These are phyloP conservation scores for Eudorina sp. DNA, from an alignment of 139 green algal genomes.

Conservation along the genomic window DNA sequence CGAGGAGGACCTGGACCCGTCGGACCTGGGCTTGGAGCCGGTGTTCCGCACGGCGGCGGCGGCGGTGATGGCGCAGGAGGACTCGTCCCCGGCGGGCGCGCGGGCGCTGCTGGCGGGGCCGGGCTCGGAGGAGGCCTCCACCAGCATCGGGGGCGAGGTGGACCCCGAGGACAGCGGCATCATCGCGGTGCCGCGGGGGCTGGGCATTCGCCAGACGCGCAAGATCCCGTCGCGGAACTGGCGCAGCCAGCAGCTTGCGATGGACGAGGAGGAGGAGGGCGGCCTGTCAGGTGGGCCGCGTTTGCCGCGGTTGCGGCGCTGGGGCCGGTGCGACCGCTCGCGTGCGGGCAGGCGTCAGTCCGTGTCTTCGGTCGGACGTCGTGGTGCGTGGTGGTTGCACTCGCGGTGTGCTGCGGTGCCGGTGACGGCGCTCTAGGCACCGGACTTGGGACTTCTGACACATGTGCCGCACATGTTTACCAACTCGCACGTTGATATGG, in stretches of 20 bases:
- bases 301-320: not conserved
- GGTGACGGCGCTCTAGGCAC: too few species aligned
- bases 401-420: too few species aligned
- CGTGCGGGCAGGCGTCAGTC: too few species aligned
- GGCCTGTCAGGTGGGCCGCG: not conserved
- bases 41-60: not conserved
- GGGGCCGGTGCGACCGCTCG: too few species aligned
- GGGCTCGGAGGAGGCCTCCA: not conserved
- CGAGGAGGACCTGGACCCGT: slow-evolving; percentile 11
- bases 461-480: too few species aligned
- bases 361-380: too few species aligned
- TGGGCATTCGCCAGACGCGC: slow-evolving; percentile 36
- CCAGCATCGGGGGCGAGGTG: not conserved
- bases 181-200: slow-evolving; percentile 8
- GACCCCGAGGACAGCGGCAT: slow-evolving; percentile 36
- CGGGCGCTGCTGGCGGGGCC: too few species aligned
- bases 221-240: slow-evolving; percentile 28
- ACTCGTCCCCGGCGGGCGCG: too few species aligned
- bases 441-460: too few species aligned
- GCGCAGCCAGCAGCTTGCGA: not conserved
- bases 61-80: not conserved
- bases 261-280: slow-evolving; percentile 39
- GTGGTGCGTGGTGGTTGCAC: too few species aligned
- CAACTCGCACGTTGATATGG: too few species aligned
- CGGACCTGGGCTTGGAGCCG: not conserved